Evolutionary conservation across 331 rosid genomes (phyloP).

Genomic region (Quercus lobata): DNA sequence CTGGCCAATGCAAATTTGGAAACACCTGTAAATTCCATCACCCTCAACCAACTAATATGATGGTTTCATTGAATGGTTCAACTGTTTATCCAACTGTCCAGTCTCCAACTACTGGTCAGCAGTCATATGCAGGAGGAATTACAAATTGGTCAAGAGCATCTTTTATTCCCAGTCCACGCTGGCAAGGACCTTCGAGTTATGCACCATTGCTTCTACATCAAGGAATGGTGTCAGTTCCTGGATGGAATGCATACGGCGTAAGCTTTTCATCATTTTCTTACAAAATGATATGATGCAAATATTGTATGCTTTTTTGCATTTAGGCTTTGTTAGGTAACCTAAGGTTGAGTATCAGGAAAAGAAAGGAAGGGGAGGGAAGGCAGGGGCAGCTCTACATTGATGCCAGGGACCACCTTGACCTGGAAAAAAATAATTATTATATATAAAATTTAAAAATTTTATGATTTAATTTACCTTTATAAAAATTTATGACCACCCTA

Average conservation of each 20-base stretch:
- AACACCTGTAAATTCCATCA: slow-evolving; percentile 96
- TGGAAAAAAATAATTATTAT: no score
- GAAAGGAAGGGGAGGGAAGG: no score
- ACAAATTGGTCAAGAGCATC: slow-evolving; percentile 93
- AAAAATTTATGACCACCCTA: no score
- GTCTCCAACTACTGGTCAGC: slow-evolving; percentile 87
- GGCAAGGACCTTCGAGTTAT: slow-evolving; percentile 95
- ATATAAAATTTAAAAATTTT: no score
- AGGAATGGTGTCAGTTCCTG: slow-evolving; percentile 91
- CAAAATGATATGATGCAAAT: slow-evolving; percentile 7
- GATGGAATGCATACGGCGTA: slow-evolving; percentile 88
- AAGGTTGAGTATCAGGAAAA: neutral
- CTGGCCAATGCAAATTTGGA: slow-evolving; percentile 94
- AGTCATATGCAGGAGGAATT: slow-evolving; percentile 77
- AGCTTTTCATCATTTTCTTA: slow-evolving; percentile 31
- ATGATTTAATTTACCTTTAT: no score
- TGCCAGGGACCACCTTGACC: no score
- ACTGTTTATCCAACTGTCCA: slow-evolving; percentile 81
- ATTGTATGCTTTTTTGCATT: neutral
- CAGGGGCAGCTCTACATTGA: no score
- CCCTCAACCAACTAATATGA: slow-evolving; percentile 87
- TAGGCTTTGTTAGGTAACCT: neutral
- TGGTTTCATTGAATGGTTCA: slow-evolving; percentile 80
- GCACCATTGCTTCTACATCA: slow-evolving; percentile 84
- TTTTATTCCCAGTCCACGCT: slow-evolving; percentile 85